These are phyloP conservation scores for Colletotrichum sp. DNA, from an alignment of 2,329 filamentous ascomycete genomes.

Conservation along the genomic window DNA sequence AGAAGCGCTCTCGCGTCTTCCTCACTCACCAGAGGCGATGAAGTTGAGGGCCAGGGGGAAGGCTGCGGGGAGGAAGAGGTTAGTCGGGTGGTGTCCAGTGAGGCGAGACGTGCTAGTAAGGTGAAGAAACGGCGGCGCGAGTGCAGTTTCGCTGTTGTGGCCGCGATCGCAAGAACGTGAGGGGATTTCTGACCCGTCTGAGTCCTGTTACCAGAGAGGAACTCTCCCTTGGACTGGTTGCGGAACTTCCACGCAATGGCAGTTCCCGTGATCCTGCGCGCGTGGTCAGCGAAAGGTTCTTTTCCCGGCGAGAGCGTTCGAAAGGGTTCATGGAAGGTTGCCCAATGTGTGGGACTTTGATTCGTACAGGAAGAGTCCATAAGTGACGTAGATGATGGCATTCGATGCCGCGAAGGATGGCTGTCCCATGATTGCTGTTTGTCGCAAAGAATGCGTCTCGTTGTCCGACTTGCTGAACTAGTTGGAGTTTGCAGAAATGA, in stretches of 20 bases:
- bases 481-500: not conserved
- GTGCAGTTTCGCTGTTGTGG: no score
- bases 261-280: conserved; percentile 65
- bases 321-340: not conserved
- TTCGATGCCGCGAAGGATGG: conserved; percentile 80
- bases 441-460: not conserved
- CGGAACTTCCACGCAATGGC: conserved; percentile 62
- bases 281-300: not conserved
- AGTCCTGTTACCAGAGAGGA: conserved; percentile 78
- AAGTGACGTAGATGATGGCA: conserved; percentile 82
- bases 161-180: not conserved
- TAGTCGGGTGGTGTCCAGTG: conserved; percentile 21
- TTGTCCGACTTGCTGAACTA: rapidly evolving
- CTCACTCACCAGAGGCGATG: conserved; percentile 88
- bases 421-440: conserved; percentile 64
- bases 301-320: not conserved
- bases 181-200: conserved; percentile 72
- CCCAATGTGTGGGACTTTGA: not conserved
- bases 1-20: conserved; percentile 31
- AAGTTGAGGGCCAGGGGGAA: conserved; percentile 86
- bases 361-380: conserved; percentile 76
- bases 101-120: not conserved
- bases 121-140: not conserved
- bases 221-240: conserved; percentile 71
- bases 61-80: conserved; percentile 52